Conservation (phyloP, 1,139 yeast genomes). For the Ogataea hybrid region DNA sequence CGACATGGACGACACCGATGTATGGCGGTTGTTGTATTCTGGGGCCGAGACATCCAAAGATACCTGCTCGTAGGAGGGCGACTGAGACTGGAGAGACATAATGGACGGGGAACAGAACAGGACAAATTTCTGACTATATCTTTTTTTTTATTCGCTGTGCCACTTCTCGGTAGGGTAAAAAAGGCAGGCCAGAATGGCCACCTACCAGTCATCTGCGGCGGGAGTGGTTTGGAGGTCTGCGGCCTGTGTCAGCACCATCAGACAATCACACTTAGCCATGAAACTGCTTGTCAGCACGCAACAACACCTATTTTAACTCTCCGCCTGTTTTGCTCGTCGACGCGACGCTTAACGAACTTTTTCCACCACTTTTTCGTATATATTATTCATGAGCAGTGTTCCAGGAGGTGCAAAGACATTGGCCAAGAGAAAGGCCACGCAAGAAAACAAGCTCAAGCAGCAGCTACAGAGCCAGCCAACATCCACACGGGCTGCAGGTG, state of each 20-base stretch:
- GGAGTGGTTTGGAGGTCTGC: too few species aligned
- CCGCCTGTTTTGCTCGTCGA: background rate
- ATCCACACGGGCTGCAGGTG: slow-evolving; percentile 94
- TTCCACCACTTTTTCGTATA: slow-evolving; percentile 7
- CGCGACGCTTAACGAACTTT: slow-evolving; percentile 8
- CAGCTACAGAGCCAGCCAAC: slow-evolving; percentile 71
- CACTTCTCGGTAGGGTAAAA: slow-evolving; percentile 8
- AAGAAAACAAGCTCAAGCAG: slow-evolving; percentile 79
- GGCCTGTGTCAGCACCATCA: background rate
- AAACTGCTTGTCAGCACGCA: too few species aligned
- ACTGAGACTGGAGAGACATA: slow-evolving; percentile 12
- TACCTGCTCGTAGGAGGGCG: slow-evolving; percentile 20
- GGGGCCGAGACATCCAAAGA: slow-evolving; percentile 11
- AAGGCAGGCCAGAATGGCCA: background rate
- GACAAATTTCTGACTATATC: slow-evolving; percentile 10
- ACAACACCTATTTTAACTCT: too few species aligned
- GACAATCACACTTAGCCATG: too few species aligned
- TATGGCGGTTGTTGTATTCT: slow-evolving; percentile 38
- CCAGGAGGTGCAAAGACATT: slow-evolving; percentile 88
- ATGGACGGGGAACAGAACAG: slow-evolving; percentile 6
- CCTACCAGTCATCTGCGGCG: too few species aligned
- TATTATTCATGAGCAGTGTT: slow-evolving; percentile 36
- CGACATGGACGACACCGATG: slow-evolving; percentile 57
- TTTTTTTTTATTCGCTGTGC: slow-evolving; percentile 13
- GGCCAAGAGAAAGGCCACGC: slow-evolving; percentile 86